These are phyloP conservation scores for Sporobolomyces roseus DNA, from an alignment of 768 basidiomycete genomes.

Conservation along the genomic window DNA sequence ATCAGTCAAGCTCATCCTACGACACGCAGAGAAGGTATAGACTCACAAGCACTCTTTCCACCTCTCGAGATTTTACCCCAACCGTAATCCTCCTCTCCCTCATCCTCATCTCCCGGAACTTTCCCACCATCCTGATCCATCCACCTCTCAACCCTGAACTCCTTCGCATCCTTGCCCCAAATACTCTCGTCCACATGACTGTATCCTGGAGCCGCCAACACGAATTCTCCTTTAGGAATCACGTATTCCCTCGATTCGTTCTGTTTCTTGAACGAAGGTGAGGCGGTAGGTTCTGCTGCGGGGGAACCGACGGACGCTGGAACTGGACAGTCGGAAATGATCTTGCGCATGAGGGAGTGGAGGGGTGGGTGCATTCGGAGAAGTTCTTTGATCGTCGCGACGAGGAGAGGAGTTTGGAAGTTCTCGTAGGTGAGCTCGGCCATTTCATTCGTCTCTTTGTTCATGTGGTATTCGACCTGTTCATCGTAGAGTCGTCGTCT, in stretches of 20 bases:
- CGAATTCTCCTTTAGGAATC: conserved; percentile 82
- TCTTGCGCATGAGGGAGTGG: conserved; percentile 90
- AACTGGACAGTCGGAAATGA: conserved; percentile 76
- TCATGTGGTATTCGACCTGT: conserved; percentile 69
- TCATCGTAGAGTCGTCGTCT: conserved; percentile 83
- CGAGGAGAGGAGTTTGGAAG: conserved; percentile 76
- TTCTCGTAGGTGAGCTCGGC: conserved; percentile 80
- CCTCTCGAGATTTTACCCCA: conserved; percentile 74
- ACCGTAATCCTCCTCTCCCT: conserved; percentile 80
- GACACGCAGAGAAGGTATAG: background rate
- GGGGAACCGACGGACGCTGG: conserved; percentile 76
- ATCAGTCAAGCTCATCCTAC: no score
- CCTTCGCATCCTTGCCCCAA: conserved; percentile 63
- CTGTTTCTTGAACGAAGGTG: conserved; percentile 17
- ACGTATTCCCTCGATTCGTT: conserved; percentile 64
- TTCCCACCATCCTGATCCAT: conserved; percentile 75
- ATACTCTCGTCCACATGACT: conserved; percentile 78
- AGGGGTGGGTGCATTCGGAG: conserved; percentile 91
- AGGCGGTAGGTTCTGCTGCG: conserved; percentile 51
- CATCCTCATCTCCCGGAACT: conserved; percentile 68
- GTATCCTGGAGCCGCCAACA: conserved; percentile 81
- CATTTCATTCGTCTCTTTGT: conserved; percentile 64
- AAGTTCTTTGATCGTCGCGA: conserved; percentile 87
- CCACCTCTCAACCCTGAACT: conserved; percentile 83
- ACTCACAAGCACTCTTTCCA: conserved; percentile 42